phyloP scores from a whole-genome alignment of 2,329 filamentous ascomycete species.

The Magnaporthales sp. region DNA sequence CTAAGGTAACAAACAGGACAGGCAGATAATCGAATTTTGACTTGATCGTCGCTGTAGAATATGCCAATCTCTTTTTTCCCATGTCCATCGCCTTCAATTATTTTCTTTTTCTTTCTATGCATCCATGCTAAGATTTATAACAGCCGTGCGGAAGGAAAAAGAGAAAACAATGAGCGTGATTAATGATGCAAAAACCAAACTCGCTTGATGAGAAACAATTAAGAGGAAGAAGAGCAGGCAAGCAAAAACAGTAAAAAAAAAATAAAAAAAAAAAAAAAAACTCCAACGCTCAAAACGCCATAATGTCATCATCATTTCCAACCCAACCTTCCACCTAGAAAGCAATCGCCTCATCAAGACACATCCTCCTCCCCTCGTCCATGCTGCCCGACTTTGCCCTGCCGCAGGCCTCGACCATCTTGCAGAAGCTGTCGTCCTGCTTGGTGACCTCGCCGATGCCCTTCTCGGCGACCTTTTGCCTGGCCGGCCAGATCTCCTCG shows the following conservation, averaged over 20 bases:
- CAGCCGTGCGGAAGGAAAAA: not conserved
- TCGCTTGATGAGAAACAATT: not conserved
- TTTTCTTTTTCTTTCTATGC: not conserved
- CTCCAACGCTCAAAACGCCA: not conserved
- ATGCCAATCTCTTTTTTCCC: too few relatives aligned
- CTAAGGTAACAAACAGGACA: too few relatives aligned
- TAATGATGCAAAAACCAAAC: not conserved
- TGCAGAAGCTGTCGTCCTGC: constrained; percentile 2
- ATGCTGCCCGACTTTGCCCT: not conserved
- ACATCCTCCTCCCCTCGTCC: constrained; percentile 4
- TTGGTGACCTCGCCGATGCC: not conserved
- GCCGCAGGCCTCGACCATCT: not conserved
- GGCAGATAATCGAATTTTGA: too few relatives aligned
- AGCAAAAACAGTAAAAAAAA: not conserved
- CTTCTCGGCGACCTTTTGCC: constrained; percentile 4
- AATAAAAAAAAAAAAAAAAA: not conserved
- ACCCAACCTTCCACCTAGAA: not conserved
- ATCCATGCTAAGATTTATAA: not conserved
- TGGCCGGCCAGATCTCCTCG: constrained; percentile 14
- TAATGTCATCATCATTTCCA: too few relatives aligned
- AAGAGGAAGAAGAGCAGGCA: too few relatives aligned
- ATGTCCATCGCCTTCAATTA: too few relatives aligned
- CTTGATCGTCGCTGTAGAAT: too few relatives aligned
- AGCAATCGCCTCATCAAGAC: constrained; percentile 5
- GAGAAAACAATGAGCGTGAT: not conserved